Percentiles rank a stretch among this genome's conserved stretches.
Conservation (phyloP, 2,329 filamentous ascomycete genomes). For the Diaporthe sp. region DNA sequence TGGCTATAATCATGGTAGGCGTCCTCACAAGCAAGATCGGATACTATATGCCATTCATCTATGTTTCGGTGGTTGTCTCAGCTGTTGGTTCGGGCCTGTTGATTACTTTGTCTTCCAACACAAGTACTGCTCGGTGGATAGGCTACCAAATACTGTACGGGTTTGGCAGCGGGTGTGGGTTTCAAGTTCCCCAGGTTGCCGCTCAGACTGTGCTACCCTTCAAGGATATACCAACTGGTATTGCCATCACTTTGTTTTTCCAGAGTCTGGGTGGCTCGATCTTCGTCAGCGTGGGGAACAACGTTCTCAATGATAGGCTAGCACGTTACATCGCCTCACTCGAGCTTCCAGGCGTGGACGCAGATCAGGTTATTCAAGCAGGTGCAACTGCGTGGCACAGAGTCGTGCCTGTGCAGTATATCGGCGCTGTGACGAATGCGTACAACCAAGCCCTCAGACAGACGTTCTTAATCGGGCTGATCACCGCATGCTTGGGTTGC, state of each 20-base stretch:
- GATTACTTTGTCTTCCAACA: conserved; percentile 50
- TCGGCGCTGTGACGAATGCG: not conserved
- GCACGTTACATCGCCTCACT: not conserved
- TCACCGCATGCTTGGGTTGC: conserved; percentile 15
- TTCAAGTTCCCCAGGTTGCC: not conserved
- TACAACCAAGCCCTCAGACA: conserved; percentile 1
- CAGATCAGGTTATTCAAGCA: not conserved
- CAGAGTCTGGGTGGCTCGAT: conserved; percentile 53
- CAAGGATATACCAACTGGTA: conserved; percentile 7
- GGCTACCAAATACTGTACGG: conserved; percentile 49
- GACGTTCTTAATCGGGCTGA: conserved; percentile 1
- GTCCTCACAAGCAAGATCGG: conserved; percentile 42
- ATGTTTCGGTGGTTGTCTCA: conserved; percentile 47
- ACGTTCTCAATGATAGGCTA: conserved; percentile 55
- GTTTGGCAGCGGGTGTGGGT: conserved; percentile 13
- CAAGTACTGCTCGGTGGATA: conserved; percentile 52
- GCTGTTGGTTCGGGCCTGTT: conserved; percentile 54
- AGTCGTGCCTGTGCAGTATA: not conserved
- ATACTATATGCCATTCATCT: conserved; percentile 45
- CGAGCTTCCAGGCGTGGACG: not conserved
- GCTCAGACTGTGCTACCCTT: not conserved
- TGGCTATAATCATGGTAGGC: conserved; percentile 42
- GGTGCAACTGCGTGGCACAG: conserved; percentile 11
- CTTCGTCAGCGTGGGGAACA: conserved; percentile 62
- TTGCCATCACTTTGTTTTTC: conserved; percentile 13